These are phyloP conservation scores for Geranium brycei DNA, from an alignment of 345 rosid species.

Conservation along the genomic window DNA sequence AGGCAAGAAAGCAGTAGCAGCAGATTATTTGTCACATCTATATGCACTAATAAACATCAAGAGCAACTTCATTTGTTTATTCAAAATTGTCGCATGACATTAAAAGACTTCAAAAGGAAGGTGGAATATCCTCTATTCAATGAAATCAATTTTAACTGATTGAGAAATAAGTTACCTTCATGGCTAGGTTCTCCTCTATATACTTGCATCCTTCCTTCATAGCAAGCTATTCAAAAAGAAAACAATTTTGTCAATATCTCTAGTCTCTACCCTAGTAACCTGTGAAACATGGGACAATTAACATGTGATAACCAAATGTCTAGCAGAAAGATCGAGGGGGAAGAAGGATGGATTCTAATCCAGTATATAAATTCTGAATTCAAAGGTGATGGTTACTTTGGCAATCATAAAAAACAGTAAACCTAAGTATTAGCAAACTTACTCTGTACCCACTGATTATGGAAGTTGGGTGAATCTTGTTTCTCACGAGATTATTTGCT, in stretches of 20 bases:
- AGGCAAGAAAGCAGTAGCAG: not conserved
- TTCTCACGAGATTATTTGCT: conserved; percentile 90
- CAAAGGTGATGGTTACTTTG: too few relatives aligned
- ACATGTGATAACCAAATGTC: not conserved
- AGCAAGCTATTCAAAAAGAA: conserved; percentile 49
- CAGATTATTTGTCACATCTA: not conserved
- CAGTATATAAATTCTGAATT: too few relatives aligned
- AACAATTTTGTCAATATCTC: not conserved
- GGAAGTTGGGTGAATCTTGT: conserved; percentile 94
- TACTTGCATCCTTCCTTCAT: conserved; percentile 98
- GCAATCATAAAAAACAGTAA: too few relatives aligned
- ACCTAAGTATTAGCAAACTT: conserved; percentile 12
- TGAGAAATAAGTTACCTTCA: conserved; percentile 32
- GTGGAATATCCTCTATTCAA: not conserved
- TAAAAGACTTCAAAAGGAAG: not conserved
- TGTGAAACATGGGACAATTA: not conserved
- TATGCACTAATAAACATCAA: not conserved
- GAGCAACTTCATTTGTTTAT: not conserved
- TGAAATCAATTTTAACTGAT: not conserved
- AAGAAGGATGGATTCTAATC: too few relatives aligned
- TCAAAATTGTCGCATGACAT: not conserved
- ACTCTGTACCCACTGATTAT: conserved; percentile 92
- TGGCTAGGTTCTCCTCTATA: conserved; percentile 79
- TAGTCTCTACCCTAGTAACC: too few relatives aligned
- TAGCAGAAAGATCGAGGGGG: not conserved